Percentiles rank a stretch among this genome's conserved stretches.
These are phyloP conservation scores for Leishmania gerbilli DNA, from an alignment of 208 protist species.

Conservation along the genomic window DNA sequence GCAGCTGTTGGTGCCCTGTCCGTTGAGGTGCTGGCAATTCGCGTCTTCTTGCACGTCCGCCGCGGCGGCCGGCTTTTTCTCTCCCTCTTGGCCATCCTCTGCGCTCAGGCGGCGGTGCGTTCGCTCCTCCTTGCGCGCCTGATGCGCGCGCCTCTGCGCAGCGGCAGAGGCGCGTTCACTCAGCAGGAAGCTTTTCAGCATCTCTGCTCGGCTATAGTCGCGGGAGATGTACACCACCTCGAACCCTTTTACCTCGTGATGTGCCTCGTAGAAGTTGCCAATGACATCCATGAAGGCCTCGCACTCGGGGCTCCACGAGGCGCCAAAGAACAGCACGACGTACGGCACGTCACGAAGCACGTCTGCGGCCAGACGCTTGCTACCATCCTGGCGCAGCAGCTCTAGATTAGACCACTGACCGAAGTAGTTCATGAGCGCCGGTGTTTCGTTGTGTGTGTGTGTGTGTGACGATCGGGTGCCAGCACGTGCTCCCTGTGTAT, in stretches of 20 bases:
- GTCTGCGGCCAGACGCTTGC: constrained; percentile 22
- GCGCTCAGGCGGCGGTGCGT: not conserved
- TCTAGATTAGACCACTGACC: constrained; percentile 45
- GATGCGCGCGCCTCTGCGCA: constrained; percentile 6
- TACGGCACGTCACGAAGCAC: constrained; percentile 24
- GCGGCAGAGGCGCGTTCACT: constrained; percentile 9
- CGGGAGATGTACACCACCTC: constrained; percentile 31
- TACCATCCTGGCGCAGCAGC: constrained; percentile 36
- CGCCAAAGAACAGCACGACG: constrained; percentile 40
- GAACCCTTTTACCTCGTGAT: constrained; percentile 26
- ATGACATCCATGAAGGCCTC: constrained; percentile 25
- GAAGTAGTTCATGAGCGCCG: constrained; percentile 42
- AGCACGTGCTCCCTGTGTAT: constrained; percentile 9
- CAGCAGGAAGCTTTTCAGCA: constrained; percentile 23
- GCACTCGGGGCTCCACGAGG: constrained; percentile 25
- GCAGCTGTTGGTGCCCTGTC: not conserved
- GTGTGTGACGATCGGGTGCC: not conserved
- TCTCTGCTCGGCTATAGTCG: constrained; percentile 27
- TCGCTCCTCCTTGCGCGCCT: not conserved
- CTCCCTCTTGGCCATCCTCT: not conserved
- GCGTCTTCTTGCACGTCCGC: not conserved
- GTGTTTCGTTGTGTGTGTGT: not conserved
- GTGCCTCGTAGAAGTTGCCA: constrained; percentile 28
- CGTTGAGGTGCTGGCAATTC: not conserved
- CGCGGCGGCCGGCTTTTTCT: too few relatives aligned